Evolutionary conservation across 805 yeast genomes (phyloP), one percentile per base, ranked within the genome.

Genomic region (Candida piceae): DNA sequence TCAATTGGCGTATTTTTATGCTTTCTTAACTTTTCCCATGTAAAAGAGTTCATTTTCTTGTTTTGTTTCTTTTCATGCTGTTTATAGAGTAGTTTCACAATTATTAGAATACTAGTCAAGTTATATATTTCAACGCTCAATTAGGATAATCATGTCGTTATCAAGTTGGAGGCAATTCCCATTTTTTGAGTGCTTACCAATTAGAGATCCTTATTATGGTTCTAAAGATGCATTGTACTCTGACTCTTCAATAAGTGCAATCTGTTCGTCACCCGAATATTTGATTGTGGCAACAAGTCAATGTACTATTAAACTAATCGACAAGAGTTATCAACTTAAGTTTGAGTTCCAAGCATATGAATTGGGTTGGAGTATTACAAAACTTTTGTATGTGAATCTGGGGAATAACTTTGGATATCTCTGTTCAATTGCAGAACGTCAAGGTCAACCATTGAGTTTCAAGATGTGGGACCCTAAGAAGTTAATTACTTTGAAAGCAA

Each of bases 141-240:
- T 23, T 23, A 11, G 10, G 13, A 6, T 11, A 23, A 7, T n/a
- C 13, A 61, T 60, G 64, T 58, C 64, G 13, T 42, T 60, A 18
- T 48, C 60, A 5, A 46, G 52, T 16, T 62, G 64, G 64, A 45
- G 90, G 41, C 95, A 84, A 53, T 84, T 90, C 60, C 86, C 85
- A 42, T 84, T 90, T 59, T 88, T 84, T 57, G 96, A 87, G 36
- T 70, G 76, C 25, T 70, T 79, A 0, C 96, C 96, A 5, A 82
- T 93, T 15, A 64, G 79, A 42, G 98, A 93, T 54, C 97, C 97
- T 5, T 66, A 74, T 41, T 70, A 74, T 39, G 80, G 80, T 6
- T 66, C 81, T 0, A 68, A 67, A 4, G 64, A 70, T 5, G 82
- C 84, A 0, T 64, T 89, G 18, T 89, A 82, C 58, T 85, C 96